Evolutionary conservation across 2,329 filamentous ascomycete genomes (phyloP).

Genomic region (Colletotrichum coccodes): DNA sequence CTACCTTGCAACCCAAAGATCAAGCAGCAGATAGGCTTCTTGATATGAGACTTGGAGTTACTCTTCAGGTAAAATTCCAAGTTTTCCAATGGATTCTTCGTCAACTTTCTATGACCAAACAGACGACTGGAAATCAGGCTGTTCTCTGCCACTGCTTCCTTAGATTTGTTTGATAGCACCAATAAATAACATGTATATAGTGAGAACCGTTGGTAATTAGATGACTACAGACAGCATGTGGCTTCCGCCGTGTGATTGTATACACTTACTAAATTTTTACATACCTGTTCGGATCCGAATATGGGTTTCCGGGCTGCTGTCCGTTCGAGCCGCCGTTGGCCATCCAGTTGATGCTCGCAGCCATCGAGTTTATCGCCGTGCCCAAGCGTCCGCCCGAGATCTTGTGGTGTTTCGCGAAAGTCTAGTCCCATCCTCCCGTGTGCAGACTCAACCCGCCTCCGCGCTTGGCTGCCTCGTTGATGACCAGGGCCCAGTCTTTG

Average conservation of each 20-base stretch:
- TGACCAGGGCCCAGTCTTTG: slow-evolving; percentile 90
- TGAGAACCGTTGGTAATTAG: background rate
- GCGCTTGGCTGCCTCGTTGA: slow-evolving; percentile 89
- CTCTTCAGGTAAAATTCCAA: background rate
- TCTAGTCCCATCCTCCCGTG: slow-evolving; percentile 92
- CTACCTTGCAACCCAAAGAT: background rate
- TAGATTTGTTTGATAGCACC: background rate
- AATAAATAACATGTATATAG: background rate
- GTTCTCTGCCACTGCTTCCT: background rate
- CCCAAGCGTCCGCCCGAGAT: slow-evolving; percentile 84
- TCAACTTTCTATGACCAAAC: background rate
- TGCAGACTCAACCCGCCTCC: slow-evolving; percentile 91
- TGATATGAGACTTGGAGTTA: background rate
- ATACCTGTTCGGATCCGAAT: slow-evolving; percentile 58
- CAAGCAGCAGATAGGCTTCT: background rate
- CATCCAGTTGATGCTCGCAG: slow-evolving; percentile 82
- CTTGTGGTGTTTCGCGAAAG: slow-evolving; percentile 86
- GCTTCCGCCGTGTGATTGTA: background rate
- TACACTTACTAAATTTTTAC: too few species aligned
- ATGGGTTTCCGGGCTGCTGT: slow-evolving; percentile 31
- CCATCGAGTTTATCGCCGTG: slow-evolving; percentile 81
- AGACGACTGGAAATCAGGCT: slow-evolving; percentile 6
- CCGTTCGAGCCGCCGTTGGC: slow-evolving; percentile 41
- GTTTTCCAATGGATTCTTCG: background rate
- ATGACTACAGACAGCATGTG: background rate